Conservation (phyloP, 192 early-diverging fungal species). For the Podila verticillata region DNA sequence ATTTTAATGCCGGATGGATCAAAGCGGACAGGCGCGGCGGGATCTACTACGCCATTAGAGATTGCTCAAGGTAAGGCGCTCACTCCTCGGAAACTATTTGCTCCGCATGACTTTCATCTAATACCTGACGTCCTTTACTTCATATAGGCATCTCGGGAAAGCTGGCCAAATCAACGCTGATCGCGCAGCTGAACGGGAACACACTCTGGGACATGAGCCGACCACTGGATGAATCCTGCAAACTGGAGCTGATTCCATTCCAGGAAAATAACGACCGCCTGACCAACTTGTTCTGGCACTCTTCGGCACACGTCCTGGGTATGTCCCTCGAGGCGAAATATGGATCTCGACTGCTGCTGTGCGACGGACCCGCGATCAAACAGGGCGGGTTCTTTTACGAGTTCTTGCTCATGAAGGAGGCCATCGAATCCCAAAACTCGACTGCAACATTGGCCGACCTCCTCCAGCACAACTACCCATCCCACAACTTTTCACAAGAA, state of each 20-base stretch:
- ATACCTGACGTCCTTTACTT: background rate
- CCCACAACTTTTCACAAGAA: slow-evolving; percentile 57
- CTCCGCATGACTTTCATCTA: background rate
- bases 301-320: slow-evolving; percentile 77
- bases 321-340: slow-evolving; percentile 77
- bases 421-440: slow-evolving; percentile 36
- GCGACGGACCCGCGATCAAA: slow-evolving; percentile 75
- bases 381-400: slow-evolving; percentile 86
- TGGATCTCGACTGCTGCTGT: slow-evolving; percentile 72
- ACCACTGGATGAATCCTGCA: slow-evolving; percentile 50
- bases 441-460: slow-evolving; percentile 27
- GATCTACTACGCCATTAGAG: slow-evolving; percentile 58
- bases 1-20: slow-evolving; percentile 38
- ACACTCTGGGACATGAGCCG: slow-evolving; percentile 64
- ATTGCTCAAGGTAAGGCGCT: slow-evolving; percentile 57
- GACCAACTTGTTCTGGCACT: slow-evolving; percentile 70
- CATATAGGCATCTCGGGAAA: slow-evolving; percentile 54
- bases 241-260: slow-evolving; percentile 56
- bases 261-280: slow-evolving; percentile 49
- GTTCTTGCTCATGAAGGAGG: slow-evolving; percentile 63
- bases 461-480: slow-evolving; percentile 32
- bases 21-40: slow-evolving; percentile 18
- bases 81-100: background rate
- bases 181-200: slow-evolving; percentile 57
- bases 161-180: slow-evolving; percentile 57